These are phyloP conservation scores for Chaetomiaceae sp. DNA, from an alignment of 2,329 filamentous ascomycete species.

Conservation along the genomic window DNA sequence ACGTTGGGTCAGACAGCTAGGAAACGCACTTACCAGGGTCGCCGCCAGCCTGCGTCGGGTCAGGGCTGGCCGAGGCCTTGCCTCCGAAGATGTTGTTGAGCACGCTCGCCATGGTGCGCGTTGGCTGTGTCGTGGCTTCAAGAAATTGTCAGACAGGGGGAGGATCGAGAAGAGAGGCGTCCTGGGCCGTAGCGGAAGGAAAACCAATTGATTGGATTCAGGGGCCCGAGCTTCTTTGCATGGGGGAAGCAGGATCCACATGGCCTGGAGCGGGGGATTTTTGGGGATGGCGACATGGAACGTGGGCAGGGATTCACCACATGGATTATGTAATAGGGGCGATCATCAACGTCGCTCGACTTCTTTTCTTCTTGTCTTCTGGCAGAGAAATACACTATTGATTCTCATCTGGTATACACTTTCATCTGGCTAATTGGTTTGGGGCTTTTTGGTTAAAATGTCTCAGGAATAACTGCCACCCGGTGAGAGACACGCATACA, in stretches of 20 bases:
- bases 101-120: conserved; percentile 48
- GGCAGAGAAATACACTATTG: no score
- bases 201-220: conserved; percentile 6
- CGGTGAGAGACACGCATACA: no score
- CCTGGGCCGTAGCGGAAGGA: not conserved
- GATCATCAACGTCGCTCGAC: no score
- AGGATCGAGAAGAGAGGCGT: not conserved
- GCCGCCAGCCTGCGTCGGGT: conserved; percentile 43
- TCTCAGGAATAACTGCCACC: no score
- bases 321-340: no score
- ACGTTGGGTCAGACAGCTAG: no score
- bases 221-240: not conserved
- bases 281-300: conserved; percentile 3
- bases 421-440: no score
- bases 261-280: not conserved
- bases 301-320: no score
- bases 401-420: no score
- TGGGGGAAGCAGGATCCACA: not conserved
- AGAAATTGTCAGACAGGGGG: conserved; percentile 5
- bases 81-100: conserved; percentile 66
- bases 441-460: no score
- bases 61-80: conserved; percentile 52
- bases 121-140: conserved; percentile 3
- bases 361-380: no score
- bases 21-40: conserved; percentile 59